Evolutionary conservation across 1,284 basidiomycete genomes (phyloP).

Genomic region (Ceratobasidium sp.): DNA sequence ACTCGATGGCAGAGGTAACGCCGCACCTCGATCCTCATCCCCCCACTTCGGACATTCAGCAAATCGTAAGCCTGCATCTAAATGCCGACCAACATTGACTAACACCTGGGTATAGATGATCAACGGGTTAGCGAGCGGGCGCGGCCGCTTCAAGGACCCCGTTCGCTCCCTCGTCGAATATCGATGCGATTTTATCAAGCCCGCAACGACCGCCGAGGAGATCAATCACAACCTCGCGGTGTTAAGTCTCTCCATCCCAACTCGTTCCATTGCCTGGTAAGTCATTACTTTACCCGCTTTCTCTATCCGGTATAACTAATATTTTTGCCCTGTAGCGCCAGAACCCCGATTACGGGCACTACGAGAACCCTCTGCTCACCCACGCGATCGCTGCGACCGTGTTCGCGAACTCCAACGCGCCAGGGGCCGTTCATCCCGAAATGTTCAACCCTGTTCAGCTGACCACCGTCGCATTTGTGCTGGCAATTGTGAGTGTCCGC

Average conservation of each 20-base stretch:
- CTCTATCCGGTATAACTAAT: not conserved
- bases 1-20: not conserved
- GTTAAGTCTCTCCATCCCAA: not conserved
- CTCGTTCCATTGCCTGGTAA: not conserved
- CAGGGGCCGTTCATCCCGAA: slow-evolving; percentile 11
- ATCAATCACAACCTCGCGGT: slow-evolving; percentile 5
- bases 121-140: not conserved
- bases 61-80: not conserved
- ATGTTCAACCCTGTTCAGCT: slow-evolving; percentile 18
- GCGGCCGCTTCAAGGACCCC: slow-evolving; percentile 15
- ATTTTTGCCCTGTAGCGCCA: not conserved
- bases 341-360: not conserved
- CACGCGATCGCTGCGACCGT: not conserved
- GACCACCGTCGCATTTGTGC: slow-evolving; percentile 12
- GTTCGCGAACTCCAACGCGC: not conserved
- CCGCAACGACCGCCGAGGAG: not conserved
- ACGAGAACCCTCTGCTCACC: not conserved
- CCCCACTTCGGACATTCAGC: not conserved
- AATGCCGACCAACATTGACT: not conserved
- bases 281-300: not conserved
- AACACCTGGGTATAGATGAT: not conserved
- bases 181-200: not conserved
- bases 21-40: not conserved
- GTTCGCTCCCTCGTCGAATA: not conserved
- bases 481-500: slow-evolving; percentile 18